phyloP scores from a whole-genome alignment of 768 basidiomycete species.

The Hygrophorus russula region DNA sequence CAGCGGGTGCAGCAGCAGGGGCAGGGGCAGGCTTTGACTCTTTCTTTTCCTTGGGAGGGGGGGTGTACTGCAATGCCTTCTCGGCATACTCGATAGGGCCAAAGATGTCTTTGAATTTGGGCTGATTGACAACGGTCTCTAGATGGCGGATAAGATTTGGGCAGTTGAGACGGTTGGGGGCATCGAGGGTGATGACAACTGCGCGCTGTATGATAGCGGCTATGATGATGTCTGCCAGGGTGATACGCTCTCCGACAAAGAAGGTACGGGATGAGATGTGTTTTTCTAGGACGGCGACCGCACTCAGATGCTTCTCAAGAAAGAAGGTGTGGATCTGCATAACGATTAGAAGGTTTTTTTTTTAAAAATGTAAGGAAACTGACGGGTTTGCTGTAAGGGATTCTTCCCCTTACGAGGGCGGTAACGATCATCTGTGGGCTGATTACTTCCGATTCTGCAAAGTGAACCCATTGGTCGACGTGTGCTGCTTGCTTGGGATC shows the following conservation, averaged over 20 bases:
- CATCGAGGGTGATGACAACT: slow-evolving; percentile 51
- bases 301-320: slow-evolving; percentile 40
- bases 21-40: slow-evolving; percentile 44
- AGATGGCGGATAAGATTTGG: slow-evolving; percentile 76
- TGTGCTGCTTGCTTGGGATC: slow-evolving; percentile 56
- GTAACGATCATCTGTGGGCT: slow-evolving; percentile 22
- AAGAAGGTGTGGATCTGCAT: slow-evolving; percentile 46
- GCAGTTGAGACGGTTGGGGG: slow-evolving; percentile 48
- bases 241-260: slow-evolving; percentile 91
- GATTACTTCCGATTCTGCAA: slow-evolving; percentile 61
- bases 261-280: slow-evolving; percentile 75
- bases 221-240: slow-evolving; percentile 76
- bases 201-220: slow-evolving; percentile 48
- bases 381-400: slow-evolving; percentile 78
- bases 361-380: slow-evolving; percentile 15
- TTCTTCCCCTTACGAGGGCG: slow-evolving; percentile 34
- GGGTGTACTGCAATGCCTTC: slow-evolving; percentile 57
- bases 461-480: slow-evolving; percentile 79
- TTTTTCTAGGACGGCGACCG: slow-evolving; percentile 58
- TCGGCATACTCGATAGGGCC: slow-evolving; percentile 51
- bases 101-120: slow-evolving; percentile 57
- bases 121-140: slow-evolving; percentile 84
- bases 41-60: slow-evolving; percentile 76
- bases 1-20: slow-evolving; percentile 33
- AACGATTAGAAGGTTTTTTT: neutral